Evolutionary conservation across 108 stramenopile genomes (phyloP).

Genomic region (Licmophora abbreviata): DNA sequence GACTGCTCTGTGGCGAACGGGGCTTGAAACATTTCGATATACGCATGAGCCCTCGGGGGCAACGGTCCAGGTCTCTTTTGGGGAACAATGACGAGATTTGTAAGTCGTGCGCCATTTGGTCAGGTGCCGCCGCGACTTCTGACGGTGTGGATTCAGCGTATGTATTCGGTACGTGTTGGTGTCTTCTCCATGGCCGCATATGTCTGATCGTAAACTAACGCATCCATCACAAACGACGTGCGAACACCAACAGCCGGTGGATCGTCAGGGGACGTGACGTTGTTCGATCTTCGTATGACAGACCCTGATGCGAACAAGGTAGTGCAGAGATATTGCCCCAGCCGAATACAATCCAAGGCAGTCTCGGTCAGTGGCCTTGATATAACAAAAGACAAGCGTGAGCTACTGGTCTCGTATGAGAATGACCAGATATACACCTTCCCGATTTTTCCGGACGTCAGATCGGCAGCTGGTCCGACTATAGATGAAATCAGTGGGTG

Average conservation of each 20-base stretch:
- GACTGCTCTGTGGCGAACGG: slow-evolving; percentile 67
- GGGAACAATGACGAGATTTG: slow-evolving; percentile 23
- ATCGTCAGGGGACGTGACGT: slow-evolving; percentile 36
- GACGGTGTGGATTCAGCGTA: slow-evolving; percentile 54
- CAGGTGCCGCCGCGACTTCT: slow-evolving; percentile 3
- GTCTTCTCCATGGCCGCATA: no score
- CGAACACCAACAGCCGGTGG: slow-evolving; percentile 39
- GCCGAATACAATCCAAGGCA: slow-evolving; percentile 11
- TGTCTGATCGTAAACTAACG: background rate
- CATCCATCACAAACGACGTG: background rate
- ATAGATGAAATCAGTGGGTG: slow-evolving; percentile 17
- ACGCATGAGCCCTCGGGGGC: slow-evolving; percentile 53
- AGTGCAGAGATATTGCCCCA: slow-evolving; percentile 51
- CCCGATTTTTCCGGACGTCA: slow-evolving; percentile 45
- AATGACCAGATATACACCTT: slow-evolving; percentile 82
- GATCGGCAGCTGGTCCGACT: slow-evolving; percentile 30
- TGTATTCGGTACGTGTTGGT: slow-evolving; percentile 45
- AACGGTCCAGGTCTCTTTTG: slow-evolving; percentile 39
- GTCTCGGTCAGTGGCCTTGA: slow-evolving; percentile 77
- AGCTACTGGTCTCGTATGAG: slow-evolving; percentile 72
- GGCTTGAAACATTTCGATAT: slow-evolving; percentile 69
- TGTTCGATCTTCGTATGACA: slow-evolving; percentile 76
- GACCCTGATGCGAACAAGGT: slow-evolving; percentile 12
- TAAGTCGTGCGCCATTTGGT: slow-evolving; percentile 62
- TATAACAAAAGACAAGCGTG: slow-evolving; percentile 50